Percentiles rank a stretch among this genome's conserved stretches.
Evolutionary conservation across 345 rosid genomes (phyloP).

Genomic region (Eucalyptus sideroxylon): DNA sequence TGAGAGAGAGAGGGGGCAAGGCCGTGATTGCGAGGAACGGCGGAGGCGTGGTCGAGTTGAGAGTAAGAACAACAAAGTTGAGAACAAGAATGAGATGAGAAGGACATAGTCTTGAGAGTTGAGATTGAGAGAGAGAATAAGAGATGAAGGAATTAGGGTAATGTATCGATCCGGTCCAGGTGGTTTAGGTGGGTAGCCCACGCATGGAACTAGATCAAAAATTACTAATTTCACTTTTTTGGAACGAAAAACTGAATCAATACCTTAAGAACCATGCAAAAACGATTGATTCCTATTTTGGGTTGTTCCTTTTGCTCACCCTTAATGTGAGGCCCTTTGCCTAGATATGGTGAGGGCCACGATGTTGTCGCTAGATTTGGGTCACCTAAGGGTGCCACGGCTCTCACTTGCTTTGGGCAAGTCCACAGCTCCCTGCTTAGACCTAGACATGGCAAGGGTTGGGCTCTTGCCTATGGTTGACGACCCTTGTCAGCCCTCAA

Average conservation of each 20-base stretch:
- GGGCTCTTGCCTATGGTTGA: accelerated
- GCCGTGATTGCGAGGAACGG: not conserved
- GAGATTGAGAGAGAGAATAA: not conserved
- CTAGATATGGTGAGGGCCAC: not conserved
- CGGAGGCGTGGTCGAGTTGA: not conserved
- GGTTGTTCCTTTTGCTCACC: accelerated
- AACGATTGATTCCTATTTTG: accelerated
- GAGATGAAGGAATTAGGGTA: not conserved
- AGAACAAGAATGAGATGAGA: not conserved
- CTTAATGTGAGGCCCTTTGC: not conserved
- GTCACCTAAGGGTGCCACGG: accelerated
- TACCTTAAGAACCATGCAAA: accelerated
- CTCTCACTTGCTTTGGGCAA: not conserved
- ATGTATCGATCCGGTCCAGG: accelerated
- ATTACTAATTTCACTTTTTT: not conserved
- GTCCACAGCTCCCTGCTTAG: accelerated
- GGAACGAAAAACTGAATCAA: accelerated
- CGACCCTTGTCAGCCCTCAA: accelerated
- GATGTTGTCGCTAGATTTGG: accelerated
- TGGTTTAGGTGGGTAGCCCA: not conserved
- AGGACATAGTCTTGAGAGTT: accelerated
- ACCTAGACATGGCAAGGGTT: accelerated
- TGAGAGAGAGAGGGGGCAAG: not conserved
- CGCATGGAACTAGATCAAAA: too few species aligned
- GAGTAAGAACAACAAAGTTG: not conserved